These are phyloP conservation scores for Colletotrichum camelliae DNA, from an alignment of 2,329 filamentous ascomycete genomes.

Conservation along the genomic window DNA sequence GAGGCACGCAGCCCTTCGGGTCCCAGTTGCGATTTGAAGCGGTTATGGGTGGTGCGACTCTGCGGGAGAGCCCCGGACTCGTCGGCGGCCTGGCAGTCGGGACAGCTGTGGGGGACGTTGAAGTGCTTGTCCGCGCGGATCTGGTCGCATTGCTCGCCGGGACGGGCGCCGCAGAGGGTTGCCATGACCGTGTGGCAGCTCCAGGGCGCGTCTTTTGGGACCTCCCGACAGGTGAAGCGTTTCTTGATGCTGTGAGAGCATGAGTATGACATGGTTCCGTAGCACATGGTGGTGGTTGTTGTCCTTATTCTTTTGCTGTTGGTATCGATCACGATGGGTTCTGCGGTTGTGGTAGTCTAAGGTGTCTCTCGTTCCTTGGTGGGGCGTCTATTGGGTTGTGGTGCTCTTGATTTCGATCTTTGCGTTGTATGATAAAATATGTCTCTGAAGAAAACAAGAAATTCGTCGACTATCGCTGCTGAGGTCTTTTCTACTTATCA, in stretches of 20 bases:
- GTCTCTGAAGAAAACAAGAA: background rate
- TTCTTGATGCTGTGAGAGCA: conserved; percentile 1
- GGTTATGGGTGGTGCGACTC: background rate
- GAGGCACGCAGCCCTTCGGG: background rate
- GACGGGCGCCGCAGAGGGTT: conserved; percentile 10
- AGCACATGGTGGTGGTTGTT: conserved; percentile 15
- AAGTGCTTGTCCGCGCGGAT: background rate
- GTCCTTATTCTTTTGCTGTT: background rate
- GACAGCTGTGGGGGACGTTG: background rate
- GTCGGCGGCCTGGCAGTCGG: conserved; percentile 1
- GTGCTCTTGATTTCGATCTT: background rate
- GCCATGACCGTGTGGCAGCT: background rate
- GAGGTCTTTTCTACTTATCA: background rate
- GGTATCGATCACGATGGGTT: background rate
- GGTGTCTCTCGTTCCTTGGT: background rate
- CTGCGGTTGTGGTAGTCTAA: background rate
- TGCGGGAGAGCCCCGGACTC: background rate
- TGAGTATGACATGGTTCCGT: background rate
- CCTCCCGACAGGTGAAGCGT: conserved; percentile 2
- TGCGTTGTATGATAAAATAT: background rate
- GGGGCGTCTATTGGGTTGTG: background rate
- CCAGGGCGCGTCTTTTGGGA: background rate
- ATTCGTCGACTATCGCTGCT: background rate
- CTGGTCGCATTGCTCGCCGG: background rate
- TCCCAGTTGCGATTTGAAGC: background rate